Base-by-base conservation (phyloP, 2,329 filamentous ascomycete species). In the Fusarium citri region DNA sequence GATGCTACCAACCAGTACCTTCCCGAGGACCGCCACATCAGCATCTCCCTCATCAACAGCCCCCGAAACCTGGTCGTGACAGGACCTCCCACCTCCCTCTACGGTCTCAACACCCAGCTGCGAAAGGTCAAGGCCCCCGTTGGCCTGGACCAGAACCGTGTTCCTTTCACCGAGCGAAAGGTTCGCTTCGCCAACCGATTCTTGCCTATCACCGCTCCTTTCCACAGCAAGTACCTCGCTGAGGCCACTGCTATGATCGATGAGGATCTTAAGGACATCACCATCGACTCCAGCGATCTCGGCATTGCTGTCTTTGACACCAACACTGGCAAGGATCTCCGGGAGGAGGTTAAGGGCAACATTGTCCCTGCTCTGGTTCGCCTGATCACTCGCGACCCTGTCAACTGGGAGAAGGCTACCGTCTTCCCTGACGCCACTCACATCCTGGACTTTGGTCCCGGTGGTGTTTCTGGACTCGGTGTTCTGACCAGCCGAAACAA, bases 401-500 rank as follows among this genome's bases (percentile, higher is more conserved):
- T 99, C 56, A 91, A 98, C 80, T 99, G 96, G 96, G 96, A 98
- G 83, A 91, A 91, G 79, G 94, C 96, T 1, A 99, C 96, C 1
- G 88, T 92, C 57, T 98, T 99, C 85, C 91, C 93, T 6, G 87
- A 89, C 23, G 96, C 96, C 22, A 98, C 95, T 6, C 96, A 99
- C 79, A 93, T 99, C 59, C 84, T 99, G 55, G 96, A 99, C 83
- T 98, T 99, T 75, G 96, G 97, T 48, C 96, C 96, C 23, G 96
- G 96, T 76, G 97, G 96, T 68, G 96, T 98, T 71, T 99, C 96
- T 25, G 97, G 97, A 70, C 90, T 99, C 23, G 97, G 96, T 77
- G 93, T 97, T 47, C 85, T 99, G 69, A 99, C 96, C 61, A 98
- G 97, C 86, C 93, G 96, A 76, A 99, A 98, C 87, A 99, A 99